A percentile compares a stretch with the other conserved stretches of the same genome.
phyloP scores from a whole-genome alignment of 2,329 filamentous ascomycete species.

The Arthrobotrys entomopaga region DNA sequence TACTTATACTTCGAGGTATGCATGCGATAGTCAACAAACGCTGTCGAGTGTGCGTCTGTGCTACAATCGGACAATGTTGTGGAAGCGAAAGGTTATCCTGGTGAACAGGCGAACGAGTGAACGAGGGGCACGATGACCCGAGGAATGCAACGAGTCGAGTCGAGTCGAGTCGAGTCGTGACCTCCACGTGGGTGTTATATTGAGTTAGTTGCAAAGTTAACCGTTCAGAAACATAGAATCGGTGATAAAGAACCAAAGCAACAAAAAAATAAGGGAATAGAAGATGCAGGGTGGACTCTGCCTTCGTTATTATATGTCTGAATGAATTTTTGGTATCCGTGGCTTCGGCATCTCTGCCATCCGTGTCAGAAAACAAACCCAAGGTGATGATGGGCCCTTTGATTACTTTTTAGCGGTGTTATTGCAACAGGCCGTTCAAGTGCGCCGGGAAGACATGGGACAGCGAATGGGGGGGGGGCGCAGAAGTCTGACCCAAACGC shows the following conservation, averaged over 20 bases:
- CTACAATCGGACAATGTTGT: no score
- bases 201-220: neutral
- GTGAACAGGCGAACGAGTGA: neutral
- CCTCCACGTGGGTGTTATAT: neutral
- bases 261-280: neutral
- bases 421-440: slow-evolving; percentile 38
- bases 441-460: slow-evolving; percentile 20
- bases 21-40: slow-evolving; percentile 1
- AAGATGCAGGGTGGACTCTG: slow-evolving; percentile 11
- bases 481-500: slow-evolving; percentile 18
- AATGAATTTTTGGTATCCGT: no score
- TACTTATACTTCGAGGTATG: slow-evolving; percentile 19
- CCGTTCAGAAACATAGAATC: neutral
- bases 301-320: slow-evolving; percentile 3
- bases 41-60: neutral
- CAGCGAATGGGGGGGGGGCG: slow-evolving; percentile 1
- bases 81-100: neutral
- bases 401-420: slow-evolving; percentile 6
- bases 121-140: slow-evolving; percentile 16
- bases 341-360: slow-evolving; percentile 47
- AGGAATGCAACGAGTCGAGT: slow-evolving; percentile 1
- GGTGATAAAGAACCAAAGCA: neutral
- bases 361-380: slow-evolving; percentile 26
- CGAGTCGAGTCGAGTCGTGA: no score
- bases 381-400: neutral